phyloP scores from a whole-genome alignment of 2,329 filamentous ascomycete genomes.

The Furcasterigmium sp. region DNA sequence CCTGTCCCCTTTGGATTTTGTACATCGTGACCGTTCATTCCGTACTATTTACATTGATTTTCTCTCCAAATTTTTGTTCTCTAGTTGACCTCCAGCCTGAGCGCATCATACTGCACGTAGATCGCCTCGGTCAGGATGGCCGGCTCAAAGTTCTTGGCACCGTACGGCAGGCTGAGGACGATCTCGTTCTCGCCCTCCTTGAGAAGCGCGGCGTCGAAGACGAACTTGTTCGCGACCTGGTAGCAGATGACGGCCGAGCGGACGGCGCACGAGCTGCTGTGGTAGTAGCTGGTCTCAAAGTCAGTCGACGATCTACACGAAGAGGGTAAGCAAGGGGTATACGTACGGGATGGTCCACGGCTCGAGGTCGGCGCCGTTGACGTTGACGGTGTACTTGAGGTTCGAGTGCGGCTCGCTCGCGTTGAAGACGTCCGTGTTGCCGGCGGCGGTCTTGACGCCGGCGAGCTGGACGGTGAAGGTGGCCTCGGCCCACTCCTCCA shows the following conservation, averaged over 20 bases:
- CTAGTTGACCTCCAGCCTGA: conserved; percentile 48
- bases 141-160: conserved; percentile 50
- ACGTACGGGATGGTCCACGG: conserved; percentile 49
- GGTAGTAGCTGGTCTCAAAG: conserved; percentile 39
- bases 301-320: background rate
- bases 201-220: conserved; percentile 41
- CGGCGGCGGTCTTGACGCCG: conserved; percentile 55
- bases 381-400: conserved; percentile 34
- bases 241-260: conserved; percentile 55
- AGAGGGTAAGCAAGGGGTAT: background rate
- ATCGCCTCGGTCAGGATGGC: conserved; percentile 45
- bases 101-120: conserved; percentile 59
- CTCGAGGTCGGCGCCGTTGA: conserved; percentile 31
- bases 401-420: conserved; percentile 43
- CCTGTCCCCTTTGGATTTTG: too few relatives aligned
- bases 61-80: too few relatives aligned
- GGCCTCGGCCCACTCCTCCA: conserved; percentile 37
- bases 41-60: too few relatives aligned
- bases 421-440: conserved; percentile 54
- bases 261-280: conserved; percentile 52
- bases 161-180: conserved; percentile 49
- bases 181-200: conserved; percentile 44
- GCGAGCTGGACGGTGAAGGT: conserved; percentile 60
- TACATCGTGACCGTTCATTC: too few relatives aligned
- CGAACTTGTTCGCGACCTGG: conserved; percentile 50